Evolutionary conservation across 768 basidiomycete genomes (phyloP).

Genomic region (Trichaptum fuscoviolaceum): DNA sequence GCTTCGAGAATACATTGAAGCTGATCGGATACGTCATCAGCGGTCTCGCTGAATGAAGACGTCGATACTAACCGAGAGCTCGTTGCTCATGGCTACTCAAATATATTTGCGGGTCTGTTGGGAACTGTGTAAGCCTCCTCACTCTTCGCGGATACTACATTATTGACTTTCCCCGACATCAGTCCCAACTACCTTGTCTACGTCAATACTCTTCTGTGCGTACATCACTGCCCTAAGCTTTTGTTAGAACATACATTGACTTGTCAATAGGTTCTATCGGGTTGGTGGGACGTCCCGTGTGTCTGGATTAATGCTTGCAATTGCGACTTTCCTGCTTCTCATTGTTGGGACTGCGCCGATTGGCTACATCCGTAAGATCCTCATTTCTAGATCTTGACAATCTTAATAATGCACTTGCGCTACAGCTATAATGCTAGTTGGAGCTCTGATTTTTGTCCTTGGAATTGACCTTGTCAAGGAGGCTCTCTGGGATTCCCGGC

Average conservation of each 20-base stretch:
- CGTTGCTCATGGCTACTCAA: conserved; percentile 88
- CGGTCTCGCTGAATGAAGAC: conserved; percentile 85
- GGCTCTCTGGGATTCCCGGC: conserved; percentile 92
- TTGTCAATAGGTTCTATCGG: conserved; percentile 67
- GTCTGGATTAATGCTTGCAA: conserved; percentile 80
- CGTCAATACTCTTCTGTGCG: conserved; percentile 76
- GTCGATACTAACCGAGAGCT: conserved; percentile 91
- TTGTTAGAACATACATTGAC: conserved; percentile 11
- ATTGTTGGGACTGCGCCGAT: conserved; percentile 86
- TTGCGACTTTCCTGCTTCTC: conserved; percentile 65
- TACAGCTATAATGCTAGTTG: conserved; percentile 85
- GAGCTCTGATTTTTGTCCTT: conserved; percentile 88
- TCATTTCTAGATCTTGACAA: background rate
- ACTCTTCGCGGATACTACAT: conserved; percentile 8
- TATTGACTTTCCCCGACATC: conserved; percentile 11
- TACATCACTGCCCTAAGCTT: conserved; percentile 14
- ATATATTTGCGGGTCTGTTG: conserved; percentile 71
- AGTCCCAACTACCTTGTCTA: conserved; percentile 86
- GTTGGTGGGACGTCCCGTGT: conserved; percentile 85
- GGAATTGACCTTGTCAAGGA: conserved; percentile 94
- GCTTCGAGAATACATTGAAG: background rate
- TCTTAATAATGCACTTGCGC: background rate
- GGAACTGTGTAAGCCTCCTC: conserved; percentile 66
- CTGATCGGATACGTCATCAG: conserved; percentile 28
- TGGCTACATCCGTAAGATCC: conserved; percentile 77